phyloP scores from a whole-genome alignment of 805 yeast genomes.

The Wickerhamiella azyma region DNA sequence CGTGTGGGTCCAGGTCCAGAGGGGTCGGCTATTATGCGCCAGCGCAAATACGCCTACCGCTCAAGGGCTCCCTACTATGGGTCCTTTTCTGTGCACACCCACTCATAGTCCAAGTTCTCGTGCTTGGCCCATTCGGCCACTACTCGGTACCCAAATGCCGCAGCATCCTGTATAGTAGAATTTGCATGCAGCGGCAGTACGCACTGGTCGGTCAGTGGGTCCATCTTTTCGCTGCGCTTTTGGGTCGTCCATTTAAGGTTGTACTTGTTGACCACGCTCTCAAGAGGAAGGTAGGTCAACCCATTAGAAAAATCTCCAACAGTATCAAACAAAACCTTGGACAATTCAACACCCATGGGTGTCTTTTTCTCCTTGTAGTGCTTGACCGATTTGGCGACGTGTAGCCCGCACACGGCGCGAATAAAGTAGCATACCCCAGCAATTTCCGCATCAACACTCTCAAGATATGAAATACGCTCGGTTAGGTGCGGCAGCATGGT shows the following conservation, averaged over 20 bases:
- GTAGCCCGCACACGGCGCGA: slow-evolving; percentile 18
- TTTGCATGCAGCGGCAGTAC: slow-evolving; percentile 28
- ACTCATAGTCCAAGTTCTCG: slow-evolving; percentile 21
- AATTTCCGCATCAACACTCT: slow-evolving; percentile 17
- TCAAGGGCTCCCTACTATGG: no score
- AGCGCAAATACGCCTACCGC: neutral
- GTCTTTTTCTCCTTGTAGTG: neutral
- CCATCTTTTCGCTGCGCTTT: slow-evolving; percentile 16
- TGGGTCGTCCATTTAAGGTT: slow-evolving; percentile 16
- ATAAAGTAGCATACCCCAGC: slow-evolving; percentile 24
- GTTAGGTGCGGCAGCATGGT: slow-evolving; percentile 25
- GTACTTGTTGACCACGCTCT: slow-evolving; percentile 15
- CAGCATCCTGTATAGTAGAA: slow-evolving; percentile 29
- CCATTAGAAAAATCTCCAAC: slow-evolving; percentile 23
- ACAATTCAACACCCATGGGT: neutral
- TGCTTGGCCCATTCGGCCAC: slow-evolving; percentile 27
- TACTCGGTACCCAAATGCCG: slow-evolving; percentile 28
- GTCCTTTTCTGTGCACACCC: slow-evolving; percentile 16
- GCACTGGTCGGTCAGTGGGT: slow-evolving; percentile 26
- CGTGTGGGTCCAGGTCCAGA: no score
- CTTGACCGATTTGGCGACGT: neutral
- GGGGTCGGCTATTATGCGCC: no score
- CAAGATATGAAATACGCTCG: slow-evolving; percentile 19
- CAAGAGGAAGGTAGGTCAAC: slow-evolving; percentile 16
- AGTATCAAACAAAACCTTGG: slow-evolving; percentile 9